Base-by-base conservation (phyloP, 2,329 filamentous ascomycete species). In the Talaromyces rugulosus region DNA sequence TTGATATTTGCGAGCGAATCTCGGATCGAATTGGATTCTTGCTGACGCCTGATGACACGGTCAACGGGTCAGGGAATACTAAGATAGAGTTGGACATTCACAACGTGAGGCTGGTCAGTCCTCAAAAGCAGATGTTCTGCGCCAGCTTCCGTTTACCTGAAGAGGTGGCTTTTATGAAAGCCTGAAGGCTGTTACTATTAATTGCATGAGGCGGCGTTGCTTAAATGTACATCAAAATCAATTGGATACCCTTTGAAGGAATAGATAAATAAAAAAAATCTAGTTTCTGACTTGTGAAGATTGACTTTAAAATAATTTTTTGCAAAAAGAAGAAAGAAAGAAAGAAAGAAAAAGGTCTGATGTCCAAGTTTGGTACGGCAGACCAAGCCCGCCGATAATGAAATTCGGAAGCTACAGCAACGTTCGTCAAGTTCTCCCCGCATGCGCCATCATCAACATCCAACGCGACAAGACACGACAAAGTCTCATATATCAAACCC, bases 111-210 rank as follows among this genome's bases (percentile, higher is more conserved):
- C 87, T 96, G 67, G 95, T 99, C 60, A 91, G 92, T 62, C 95
- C 95, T 5, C 89, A 91, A 71, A 99, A 99, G 82, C 86, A 89
- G 72, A 97, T 97, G 93, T 98, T 94, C 76, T 98, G 95, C 75
- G 94, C 92, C 33, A 96, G 87, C 67, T 98, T 99, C 77, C 86
- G 92, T 65, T 73, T 99, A 63, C 95, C 95, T 2, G 77, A 81
- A 36, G 87, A 91, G 69, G 91, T 97, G 5, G 95, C 93, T 14
- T 97, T 96, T 78, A 70, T 67, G 30, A 70, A 72, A 56, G 62
- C 64, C 28, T 71, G 66, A 59, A 63, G 14, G 12, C 6, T 12
- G 30, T 33, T 50, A 9, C 6, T 14, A 34, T 23, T 31, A 23
- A 8, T 44, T 56, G 51, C 52, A 52, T 59, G 33, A 36, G 47